Base-by-base conservation (phyloP, 805 yeast species). In the Saitoella complicata region DNA sequence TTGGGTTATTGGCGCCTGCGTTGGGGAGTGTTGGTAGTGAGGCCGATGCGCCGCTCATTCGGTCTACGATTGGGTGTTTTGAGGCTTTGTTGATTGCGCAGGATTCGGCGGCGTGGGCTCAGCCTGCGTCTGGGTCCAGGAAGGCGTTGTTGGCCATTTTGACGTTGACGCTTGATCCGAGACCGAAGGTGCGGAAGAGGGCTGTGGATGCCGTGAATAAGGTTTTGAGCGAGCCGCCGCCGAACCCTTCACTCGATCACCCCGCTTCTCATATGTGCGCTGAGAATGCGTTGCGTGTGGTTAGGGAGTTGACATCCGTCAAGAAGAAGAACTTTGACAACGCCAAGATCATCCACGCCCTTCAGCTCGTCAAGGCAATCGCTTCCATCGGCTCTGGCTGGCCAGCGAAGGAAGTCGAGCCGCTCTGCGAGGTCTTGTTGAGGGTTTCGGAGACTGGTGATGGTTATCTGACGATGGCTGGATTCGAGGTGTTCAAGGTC, bases 121-220 rank as follows among this genome's bases (percentile, higher is more conserved):
- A 37, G 44, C 50, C 42, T 46, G 58, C 31, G 12, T 47, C 39
- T 21, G 60, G 63, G 10, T 94, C 95, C 42, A 75, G 72, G 57
- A 74, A 93, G 68, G 95, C 91, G 38, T 64, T 86, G 47, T 70
- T 72, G 37, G 94, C 88, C 40, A 62, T 87, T 47, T 63, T 87
- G 47, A 85, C 36, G 11, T 11, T 33, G 36, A 10, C 36, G 11
- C 10, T 33, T 4, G 36, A 33, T 11, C 36, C 36, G 11, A 33
- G 97, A 58, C 98, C 98, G 35, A 91, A 91, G 56, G 94, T 91
- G 8, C 76, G 98, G 60, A 84, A 81, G 72, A 79, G 96, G 67
- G 94, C 97, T 1, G 80, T 78, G 55, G 98, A 91, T 46, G 82
- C 96, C 1, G 75, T 91, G 39, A 64, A 70, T 41, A 70, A 67